phyloP scores from a whole-genome alignment of 139 green algal genomes.

The Tetradesmus lagerheimii region DNA sequence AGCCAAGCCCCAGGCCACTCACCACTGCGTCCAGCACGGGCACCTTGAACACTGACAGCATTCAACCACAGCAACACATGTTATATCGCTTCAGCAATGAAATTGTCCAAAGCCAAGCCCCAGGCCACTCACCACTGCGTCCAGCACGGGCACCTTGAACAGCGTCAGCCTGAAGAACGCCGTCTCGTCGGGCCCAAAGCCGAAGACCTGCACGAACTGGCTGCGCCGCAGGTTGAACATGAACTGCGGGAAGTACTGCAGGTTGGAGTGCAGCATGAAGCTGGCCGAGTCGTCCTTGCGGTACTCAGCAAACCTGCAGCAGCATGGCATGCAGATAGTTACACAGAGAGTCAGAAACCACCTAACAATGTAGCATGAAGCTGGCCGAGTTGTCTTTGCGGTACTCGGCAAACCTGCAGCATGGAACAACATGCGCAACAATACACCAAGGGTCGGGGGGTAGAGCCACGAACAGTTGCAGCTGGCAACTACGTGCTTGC shows the following conservation, averaged over 20 bases:
- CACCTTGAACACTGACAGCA: conserved; percentile 89
- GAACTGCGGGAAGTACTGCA: conserved; percentile 98
- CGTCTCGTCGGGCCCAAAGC: conserved; percentile 97
- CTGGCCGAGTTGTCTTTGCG: conserved; percentile 76
- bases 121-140: conserved; percentile 81
- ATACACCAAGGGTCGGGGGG: background rate
- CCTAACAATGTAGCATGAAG: background rate
- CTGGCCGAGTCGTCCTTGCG: conserved; percentile 93
- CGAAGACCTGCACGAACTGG: conserved; percentile 98
- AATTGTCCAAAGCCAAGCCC: too few relatives aligned
- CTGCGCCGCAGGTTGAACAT: conserved; percentile 98
- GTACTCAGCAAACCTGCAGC: conserved; percentile 69
- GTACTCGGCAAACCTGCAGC: conserved; percentile 78
- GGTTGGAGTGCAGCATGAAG: conserved; percentile 90
- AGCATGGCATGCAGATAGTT: background rate
- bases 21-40: conserved; percentile 89
- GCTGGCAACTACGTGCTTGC: too few relatives aligned
- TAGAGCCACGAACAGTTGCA: too few relatives aligned
- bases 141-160: conserved; percentile 83
- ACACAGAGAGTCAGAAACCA: too few relatives aligned
- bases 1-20: conserved; percentile 5
- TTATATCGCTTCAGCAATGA: too few relatives aligned
- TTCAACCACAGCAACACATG: too few relatives aligned
- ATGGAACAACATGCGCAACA: background rate
- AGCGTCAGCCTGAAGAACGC: conserved; percentile 93